Evolutionary conservation across 192 early-diverging fungal species (phyloP).

Genomic region (Coemansia biformis): DNA sequence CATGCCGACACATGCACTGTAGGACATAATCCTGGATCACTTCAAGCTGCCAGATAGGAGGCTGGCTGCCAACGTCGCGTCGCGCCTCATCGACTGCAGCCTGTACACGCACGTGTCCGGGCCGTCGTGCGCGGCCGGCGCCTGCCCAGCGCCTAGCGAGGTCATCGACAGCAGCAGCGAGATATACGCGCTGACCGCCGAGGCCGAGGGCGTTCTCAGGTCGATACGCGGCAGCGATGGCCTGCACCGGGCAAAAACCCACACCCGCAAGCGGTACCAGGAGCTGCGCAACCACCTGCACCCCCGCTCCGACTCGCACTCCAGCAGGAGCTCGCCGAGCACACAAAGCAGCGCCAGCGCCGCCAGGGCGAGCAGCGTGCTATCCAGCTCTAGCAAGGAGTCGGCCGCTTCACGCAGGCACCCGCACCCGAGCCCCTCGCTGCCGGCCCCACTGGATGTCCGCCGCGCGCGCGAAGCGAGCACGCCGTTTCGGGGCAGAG

Average conservation of each 20-base stretch:
- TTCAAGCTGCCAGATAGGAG: constrained; percentile 46
- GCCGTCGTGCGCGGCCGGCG: constrained; percentile 7
- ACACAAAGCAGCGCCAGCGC: constrained; percentile 5
- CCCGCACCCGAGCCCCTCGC: constrained; percentile 1
- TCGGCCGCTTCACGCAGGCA: background rate
- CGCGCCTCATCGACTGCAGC: constrained; percentile 44
- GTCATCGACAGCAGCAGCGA: constrained; percentile 48
- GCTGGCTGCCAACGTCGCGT: constrained; percentile 40
- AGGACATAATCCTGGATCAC: constrained; percentile 49
- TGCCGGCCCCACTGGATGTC: constrained; percentile 32
- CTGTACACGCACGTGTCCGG: constrained; percentile 49
- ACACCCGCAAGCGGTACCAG: constrained; percentile 38
- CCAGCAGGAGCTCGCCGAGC: background rate
- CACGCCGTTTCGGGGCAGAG: background rate
- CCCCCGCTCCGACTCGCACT: constrained; percentile 18
- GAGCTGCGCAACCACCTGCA: constrained; percentile 34
- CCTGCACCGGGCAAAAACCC: constrained; percentile 33
- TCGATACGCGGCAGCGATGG: constrained; percentile 19
- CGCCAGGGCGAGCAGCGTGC: constrained; percentile 3
- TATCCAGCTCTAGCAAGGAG: constrained; percentile 2
- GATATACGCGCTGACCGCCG: constrained; percentile 44
- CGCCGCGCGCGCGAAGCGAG: constrained; percentile 5
- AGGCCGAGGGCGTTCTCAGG: constrained; percentile 23
- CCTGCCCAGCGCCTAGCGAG: background rate
- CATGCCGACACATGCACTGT: no score